These are phyloP conservation scores for Rasamsonia emersonii DNA, from an alignment of 2,329 filamentous ascomycete species.

Conservation along the genomic window DNA sequence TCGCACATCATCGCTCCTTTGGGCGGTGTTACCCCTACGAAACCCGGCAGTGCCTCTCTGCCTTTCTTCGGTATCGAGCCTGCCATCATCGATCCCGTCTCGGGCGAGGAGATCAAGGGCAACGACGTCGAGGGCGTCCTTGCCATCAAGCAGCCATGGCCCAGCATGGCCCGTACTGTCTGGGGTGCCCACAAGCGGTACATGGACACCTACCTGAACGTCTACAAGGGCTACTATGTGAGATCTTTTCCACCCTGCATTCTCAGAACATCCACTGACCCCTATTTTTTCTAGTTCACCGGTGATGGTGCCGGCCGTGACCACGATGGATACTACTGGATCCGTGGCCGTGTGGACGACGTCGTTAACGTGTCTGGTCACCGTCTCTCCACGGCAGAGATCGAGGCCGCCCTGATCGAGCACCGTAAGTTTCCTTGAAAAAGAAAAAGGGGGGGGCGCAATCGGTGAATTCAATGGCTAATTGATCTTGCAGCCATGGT, in stretches of 20 bases:
- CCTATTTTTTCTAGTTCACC: constrained; percentile 39
- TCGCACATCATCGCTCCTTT: constrained; percentile 93
- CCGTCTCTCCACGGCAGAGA: constrained; percentile 92
- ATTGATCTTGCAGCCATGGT: constrained; percentile 46
- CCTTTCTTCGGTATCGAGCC: constrained; percentile 99
- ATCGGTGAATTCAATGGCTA: constrained; percentile 11
- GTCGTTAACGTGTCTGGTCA: constrained; percentile 98
- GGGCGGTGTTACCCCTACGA: constrained; percentile 87
- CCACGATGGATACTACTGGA: constrained; percentile 99
- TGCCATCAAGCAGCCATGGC: constrained; percentile 96
- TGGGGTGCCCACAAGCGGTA: constrained; percentile 98
- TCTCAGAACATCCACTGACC: too few relatives aligned
- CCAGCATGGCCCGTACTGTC: constrained; percentile 95
- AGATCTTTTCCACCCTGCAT: constrained; percentile 31
- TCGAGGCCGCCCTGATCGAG: constrained; percentile 93
- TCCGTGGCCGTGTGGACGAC: constrained; percentile 94
- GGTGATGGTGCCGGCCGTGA: constrained; percentile 87
- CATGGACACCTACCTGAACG: constrained; percentile 96
- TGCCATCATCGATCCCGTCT: constrained; percentile 92
- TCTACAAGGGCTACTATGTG: constrained; percentile 97
- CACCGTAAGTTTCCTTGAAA: constrained; percentile 49
- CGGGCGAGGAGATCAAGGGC: constrained; percentile 83
- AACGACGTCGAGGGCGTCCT: constrained; percentile 97
- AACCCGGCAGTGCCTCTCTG: constrained; percentile 89
- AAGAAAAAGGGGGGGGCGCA: too few relatives aligned